Conservation (phyloP, 1,139 yeast genomes). For the Kodamaea plutei region DNA sequence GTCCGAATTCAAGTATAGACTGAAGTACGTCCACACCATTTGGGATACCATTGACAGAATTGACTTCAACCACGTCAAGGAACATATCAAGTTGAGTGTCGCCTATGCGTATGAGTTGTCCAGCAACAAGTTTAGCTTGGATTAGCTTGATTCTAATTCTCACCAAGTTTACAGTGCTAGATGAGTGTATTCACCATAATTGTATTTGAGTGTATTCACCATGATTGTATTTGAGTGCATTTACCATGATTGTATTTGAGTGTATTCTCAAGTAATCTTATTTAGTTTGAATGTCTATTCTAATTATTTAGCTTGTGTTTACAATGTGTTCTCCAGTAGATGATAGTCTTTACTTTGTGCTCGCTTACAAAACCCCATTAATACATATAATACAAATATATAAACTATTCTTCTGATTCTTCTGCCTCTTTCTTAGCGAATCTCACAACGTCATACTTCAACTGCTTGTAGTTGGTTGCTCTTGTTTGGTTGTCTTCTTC, state of each 20-base stretch:
- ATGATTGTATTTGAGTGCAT: too few relatives aligned
- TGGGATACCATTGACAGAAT: conserved; percentile 80
- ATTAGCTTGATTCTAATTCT: conserved; percentile 28
- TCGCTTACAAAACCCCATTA: too few relatives aligned
- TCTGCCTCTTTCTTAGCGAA: conserved; percentile 29
- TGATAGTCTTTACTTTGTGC: too few relatives aligned
- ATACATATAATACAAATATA: too few relatives aligned
- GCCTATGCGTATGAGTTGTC: conserved; percentile 66
- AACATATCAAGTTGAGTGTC: conserved; percentile 71
- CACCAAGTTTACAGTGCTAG: neutral
- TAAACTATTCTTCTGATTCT: conserved; percentile 6
- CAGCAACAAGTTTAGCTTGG: conserved; percentile 4
- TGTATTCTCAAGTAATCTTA: too few relatives aligned
- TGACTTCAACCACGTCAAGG: conserved; percentile 62
- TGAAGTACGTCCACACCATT: conserved; percentile 70
- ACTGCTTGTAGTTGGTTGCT: conserved; percentile 34
- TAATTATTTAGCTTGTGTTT: too few relatives aligned
- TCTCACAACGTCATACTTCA: conserved; percentile 35
- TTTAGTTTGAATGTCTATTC: too few relatives aligned
- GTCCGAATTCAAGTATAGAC: conserved; percentile 58
- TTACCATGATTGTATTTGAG: too few relatives aligned
- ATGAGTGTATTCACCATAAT: neutral
- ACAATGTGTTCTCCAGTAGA: too few relatives aligned
- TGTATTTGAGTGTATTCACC: too few relatives aligned
- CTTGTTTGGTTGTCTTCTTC: conserved; percentile 32